Evolutionary conservation across 164 flowering plant species (phyloP).

Genomic region (Cinnamomum micranthum): DNA sequence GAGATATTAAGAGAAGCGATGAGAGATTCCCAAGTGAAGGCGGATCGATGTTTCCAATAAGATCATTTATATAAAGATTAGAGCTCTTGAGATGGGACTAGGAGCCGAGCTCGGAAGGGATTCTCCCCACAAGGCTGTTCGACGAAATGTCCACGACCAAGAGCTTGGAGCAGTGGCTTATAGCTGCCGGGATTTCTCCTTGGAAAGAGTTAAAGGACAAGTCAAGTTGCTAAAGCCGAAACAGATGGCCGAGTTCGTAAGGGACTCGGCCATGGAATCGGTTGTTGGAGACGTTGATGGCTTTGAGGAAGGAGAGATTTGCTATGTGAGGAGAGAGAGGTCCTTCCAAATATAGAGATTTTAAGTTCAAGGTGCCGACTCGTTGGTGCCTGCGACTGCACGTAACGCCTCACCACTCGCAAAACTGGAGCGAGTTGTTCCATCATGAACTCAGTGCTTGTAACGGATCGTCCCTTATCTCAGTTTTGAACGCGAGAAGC

Average conservation of each 20-base stretch:
- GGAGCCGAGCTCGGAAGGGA: neutral
- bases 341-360: constrained; percentile 15
- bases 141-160: constrained; percentile 13
- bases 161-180: constrained; percentile 21
- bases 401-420: constrained; percentile 8
- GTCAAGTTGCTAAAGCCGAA: constrained; percentile 23
- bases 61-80: neutral
- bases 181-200: constrained; percentile 30
- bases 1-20: neutral
- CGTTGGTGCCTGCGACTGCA: constrained; percentile 24
- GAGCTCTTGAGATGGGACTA: neutral
- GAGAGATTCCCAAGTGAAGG: constrained; percentile 4
- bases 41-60: neutral
- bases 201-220: constrained; percentile 28
- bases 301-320: constrained; percentile 37
- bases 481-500: constrained; percentile 9
- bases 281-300: constrained; percentile 32
- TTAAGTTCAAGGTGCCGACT: constrained; percentile 20
- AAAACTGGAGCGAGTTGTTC: constrained; percentile 14
- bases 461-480: constrained; percentile 5
- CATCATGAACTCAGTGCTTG: constrained; percentile 17
- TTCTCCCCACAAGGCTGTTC: neutral
- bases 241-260: constrained; percentile 21
- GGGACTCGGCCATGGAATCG: constrained; percentile 32
- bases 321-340: constrained; percentile 31